Conservation (phyloP, 2,329 filamentous ascomycete species). For the Chaetomium globosum region DNA sequence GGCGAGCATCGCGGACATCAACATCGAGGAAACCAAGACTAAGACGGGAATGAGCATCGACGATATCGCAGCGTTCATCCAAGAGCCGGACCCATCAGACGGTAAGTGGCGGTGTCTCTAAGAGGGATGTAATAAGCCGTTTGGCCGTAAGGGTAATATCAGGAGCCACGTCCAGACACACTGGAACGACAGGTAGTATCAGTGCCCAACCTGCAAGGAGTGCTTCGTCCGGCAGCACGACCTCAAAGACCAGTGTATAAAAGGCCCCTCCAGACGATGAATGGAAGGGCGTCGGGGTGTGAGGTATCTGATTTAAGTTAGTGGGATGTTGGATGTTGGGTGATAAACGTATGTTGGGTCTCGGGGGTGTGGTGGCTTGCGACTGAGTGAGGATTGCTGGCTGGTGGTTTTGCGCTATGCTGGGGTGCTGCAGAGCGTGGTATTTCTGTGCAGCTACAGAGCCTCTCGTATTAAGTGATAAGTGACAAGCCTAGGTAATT, state of each 20-base stretch:
- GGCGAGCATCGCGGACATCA: constrained; percentile 63
- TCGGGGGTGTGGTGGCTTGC: no score
- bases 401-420: no score
- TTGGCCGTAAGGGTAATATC: constrained; percentile 98
- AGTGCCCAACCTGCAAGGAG: constrained; percentile 90
- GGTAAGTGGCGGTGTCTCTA: constrained; percentile 79
- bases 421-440: no score
- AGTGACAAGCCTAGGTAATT: no score
- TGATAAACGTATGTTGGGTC: no score
- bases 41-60: constrained; percentile 86
- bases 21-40: constrained; percentile 66
- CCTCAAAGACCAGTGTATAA: constrained; percentile 61
- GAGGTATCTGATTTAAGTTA: no score
- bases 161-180: constrained; percentile 98
- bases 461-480: no score
- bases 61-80: constrained; percentile 76
- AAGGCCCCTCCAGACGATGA: no score
- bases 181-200: constrained; percentile 91
- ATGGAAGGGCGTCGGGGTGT: no score
- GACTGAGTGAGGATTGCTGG: no score
- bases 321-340: no score
- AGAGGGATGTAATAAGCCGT: constrained; percentile 80
- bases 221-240: constrained; percentile 97
- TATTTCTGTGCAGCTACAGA: no score
- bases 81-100: constrained; percentile 69